These are phyloP conservation scores for Aspergillaceae sp. DNA, from an alignment of 2,329 filamentous ascomycete species.

Conservation along the genomic window DNA sequence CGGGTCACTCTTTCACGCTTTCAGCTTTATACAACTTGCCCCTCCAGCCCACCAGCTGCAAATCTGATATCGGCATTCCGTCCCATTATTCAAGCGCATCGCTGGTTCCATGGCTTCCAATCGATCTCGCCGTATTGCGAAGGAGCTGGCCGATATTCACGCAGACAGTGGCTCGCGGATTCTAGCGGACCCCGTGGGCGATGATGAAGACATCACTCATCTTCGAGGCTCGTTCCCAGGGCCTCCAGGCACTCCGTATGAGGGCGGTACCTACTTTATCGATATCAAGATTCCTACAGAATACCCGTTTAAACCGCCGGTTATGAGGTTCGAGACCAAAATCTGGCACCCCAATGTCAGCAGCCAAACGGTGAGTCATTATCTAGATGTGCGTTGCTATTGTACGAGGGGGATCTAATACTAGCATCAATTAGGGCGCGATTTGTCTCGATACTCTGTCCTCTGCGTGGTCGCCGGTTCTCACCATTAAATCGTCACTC, in stretches of 20 bases:
- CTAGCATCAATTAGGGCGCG: slow-evolving; percentile 57
- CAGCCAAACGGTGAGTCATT: slow-evolving; percentile 68
- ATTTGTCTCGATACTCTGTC: slow-evolving; percentile 94
- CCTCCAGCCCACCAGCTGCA: too few species aligned
- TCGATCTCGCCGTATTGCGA: slow-evolving; percentile 46
- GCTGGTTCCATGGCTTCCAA: slow-evolving; percentile 45
- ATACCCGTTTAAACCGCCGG: slow-evolving; percentile 87
- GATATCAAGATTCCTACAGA: slow-evolving; percentile 80
- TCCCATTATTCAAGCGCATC: not conserved
- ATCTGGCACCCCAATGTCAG: slow-evolving; percentile 98
- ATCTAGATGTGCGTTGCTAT: not conserved
- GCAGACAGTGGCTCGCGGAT: slow-evolving; percentile 69
- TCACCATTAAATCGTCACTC: slow-evolving; percentile 91
- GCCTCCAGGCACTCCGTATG: slow-evolving; percentile 88
- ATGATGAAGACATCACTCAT: slow-evolving; percentile 65
- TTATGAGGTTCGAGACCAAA: slow-evolving; percentile 85
- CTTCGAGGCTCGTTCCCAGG: slow-evolving; percentile 76
- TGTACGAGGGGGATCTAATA: not conserved
- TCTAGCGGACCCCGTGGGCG: slow-evolving; percentile 53
- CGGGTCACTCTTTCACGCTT: too few species aligned
- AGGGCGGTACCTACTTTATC: slow-evolving; percentile 71
- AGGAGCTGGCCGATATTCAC: slow-evolving; percentile 43
- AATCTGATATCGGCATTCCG: too few species aligned
- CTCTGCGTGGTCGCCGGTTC: slow-evolving; percentile 84
- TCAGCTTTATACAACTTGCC: too few species aligned